Conservation (phyloP, 257 asterid genomes). For the Nicotiana sylvestris region DNA sequence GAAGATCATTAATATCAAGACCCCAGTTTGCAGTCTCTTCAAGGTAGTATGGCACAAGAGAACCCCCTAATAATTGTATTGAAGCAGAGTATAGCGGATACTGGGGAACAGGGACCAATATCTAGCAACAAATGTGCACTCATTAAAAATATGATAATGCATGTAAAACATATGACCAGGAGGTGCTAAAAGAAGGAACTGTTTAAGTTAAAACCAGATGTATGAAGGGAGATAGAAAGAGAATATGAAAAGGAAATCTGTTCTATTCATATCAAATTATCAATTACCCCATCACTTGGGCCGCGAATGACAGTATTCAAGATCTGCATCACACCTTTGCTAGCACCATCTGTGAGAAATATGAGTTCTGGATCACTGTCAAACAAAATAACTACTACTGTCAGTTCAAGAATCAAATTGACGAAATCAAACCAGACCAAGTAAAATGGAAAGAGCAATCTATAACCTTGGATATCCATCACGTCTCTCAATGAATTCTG, state of each 20-base stretch:
- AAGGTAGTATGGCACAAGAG: slow-evolving; percentile 91
- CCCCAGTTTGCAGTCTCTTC: slow-evolving; percentile 99
- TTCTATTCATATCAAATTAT: slow-evolving; percentile 12
- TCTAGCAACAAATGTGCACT: slow-evolving; percentile 31
- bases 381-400: not conserved
- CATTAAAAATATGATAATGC: slow-evolving; percentile 5
- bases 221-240: not conserved
- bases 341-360: slow-evolving; percentile 96
- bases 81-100: slow-evolving; percentile 98
- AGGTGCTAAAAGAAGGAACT: not conserved
- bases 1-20: slow-evolving; percentile 77
- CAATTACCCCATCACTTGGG: slow-evolving; percentile 68
- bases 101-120: slow-evolving; percentile 97
- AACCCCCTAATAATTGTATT: slow-evolving; percentile 78
- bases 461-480: slow-evolving; percentile 96
- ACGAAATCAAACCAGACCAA: not conserved
- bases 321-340: slow-evolving; percentile 99
- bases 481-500: slow-evolving; percentile 93
- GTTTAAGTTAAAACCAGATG: not conserved
- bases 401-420: slow-evolving; percentile 21
- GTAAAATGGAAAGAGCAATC: slow-evolving; percentile 11
- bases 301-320: slow-evolving; percentile 63
- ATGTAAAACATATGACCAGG: not conserved
- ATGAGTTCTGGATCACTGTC: slow-evolving; percentile 96
- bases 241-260: not conserved